Conservation (phyloP, 78 protist genomes). For the Dictyostelium purpureum region DNA sequence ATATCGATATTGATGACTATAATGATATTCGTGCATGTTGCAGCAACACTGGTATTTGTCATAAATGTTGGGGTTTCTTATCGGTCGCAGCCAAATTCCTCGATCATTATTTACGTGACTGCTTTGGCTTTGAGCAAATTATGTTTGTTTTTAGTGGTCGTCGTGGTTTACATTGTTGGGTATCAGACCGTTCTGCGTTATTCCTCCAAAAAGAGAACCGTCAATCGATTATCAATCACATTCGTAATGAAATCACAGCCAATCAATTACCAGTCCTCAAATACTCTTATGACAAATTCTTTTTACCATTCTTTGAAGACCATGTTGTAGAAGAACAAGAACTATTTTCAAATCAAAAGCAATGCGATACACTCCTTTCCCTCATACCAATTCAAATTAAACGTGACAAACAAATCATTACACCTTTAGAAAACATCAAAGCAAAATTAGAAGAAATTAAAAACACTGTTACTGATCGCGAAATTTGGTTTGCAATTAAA, state of each 20-base stretch:
- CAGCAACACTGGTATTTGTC: slow-evolving; percentile 78
- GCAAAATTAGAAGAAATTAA: neutral
- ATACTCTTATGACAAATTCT: neutral
- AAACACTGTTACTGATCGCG: neutral
- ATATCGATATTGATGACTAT: slow-evolving; percentile 99
- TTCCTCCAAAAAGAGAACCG: slow-evolving; percentile 83
- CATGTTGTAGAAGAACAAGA: slow-evolving; percentile 45
- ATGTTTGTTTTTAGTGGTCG: slow-evolving; percentile 99
- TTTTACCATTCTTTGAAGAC: slow-evolving; percentile 67
- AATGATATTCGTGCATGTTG: slow-evolving; percentile 93
- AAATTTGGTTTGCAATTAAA: slow-evolving; percentile 36
- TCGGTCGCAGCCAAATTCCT: slow-evolving; percentile 85
- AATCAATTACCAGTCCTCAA: neutral
- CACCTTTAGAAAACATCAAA: neutral
- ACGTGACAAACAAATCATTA: neutral
- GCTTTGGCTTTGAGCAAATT: slow-evolving; percentile 92
- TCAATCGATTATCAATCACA: slow-evolving; percentile 85
- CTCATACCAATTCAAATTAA: neutral
- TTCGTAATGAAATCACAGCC: neutral
- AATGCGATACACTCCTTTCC: neutral
- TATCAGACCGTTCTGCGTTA: slow-evolving; percentile 94
- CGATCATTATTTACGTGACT: slow-evolving; percentile 68
- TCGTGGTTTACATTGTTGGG: slow-evolving; percentile 99
- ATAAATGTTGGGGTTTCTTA: slow-evolving; percentile 96
- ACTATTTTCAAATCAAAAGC: slow-evolving; percentile 27